Evolutionary conservation across 768 basidiomycete genomes (phyloP).

Genomic region (Psilocybe tampanensis): DNA sequence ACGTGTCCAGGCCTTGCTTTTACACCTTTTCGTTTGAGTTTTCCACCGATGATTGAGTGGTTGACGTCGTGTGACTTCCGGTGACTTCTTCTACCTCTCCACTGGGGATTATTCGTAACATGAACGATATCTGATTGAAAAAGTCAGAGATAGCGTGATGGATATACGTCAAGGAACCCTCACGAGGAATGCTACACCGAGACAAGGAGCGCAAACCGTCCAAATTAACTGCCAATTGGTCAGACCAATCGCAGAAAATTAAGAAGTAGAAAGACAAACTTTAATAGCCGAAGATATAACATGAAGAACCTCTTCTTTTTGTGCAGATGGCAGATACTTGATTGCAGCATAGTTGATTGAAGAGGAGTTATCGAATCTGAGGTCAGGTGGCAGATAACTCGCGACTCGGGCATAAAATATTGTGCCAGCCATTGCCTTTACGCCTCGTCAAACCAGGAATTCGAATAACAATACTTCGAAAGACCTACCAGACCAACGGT

Average conservation of each 20-base stretch:
- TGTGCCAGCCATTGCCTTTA: constrained; percentile 75
- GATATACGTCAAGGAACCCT: constrained; percentile 13
- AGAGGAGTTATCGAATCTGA: constrained; percentile 42
- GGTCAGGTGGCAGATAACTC: constrained; percentile 48
- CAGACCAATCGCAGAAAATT: constrained; percentile 2
- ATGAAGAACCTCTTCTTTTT: constrained; percentile 49
- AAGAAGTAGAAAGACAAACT: constrained; percentile 38
- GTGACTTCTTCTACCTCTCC: constrained; percentile 21
- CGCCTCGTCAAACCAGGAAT: constrained; percentile 18
- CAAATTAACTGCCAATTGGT: constrained; percentile 57
- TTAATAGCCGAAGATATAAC: constrained; percentile 65
- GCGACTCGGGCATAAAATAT: constrained; percentile 62
- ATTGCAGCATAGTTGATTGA: constrained; percentile 59
- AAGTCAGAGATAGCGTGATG: constrained; percentile 7
- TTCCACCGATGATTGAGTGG: constrained; percentile 21
- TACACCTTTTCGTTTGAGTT: constrained; percentile 20
- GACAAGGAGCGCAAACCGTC: constrained; percentile 70
- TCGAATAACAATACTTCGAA: constrained; percentile 2
- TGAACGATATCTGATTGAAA: constrained; percentile 38
- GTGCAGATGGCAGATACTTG: constrained; percentile 44
- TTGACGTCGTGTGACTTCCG: constrained; percentile 19
- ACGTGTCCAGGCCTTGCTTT: not conserved
- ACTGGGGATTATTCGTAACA: constrained; percentile 40
- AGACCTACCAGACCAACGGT: constrained; percentile 74
- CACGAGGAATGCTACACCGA: constrained; percentile 68